Conservation (phyloP, 2,329 filamentous ascomycete species). For the Aureobasidium sp. region DNA sequence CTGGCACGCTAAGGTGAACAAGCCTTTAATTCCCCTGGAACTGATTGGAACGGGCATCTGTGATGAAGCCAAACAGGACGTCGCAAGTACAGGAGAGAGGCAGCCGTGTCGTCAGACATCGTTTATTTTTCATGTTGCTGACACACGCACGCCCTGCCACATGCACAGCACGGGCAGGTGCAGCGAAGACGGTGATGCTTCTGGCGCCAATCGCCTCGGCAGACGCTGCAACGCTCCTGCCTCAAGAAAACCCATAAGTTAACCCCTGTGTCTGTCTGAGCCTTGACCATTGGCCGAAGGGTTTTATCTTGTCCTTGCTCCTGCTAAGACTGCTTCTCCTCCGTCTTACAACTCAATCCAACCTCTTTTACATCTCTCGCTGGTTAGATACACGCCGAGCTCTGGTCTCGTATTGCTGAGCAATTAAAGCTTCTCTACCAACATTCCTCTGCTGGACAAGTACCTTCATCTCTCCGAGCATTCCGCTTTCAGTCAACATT, state of each 20-base stretch:
- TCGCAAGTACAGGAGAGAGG: constrained; percentile 6
- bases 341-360: background rate
- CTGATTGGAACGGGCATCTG: background rate
- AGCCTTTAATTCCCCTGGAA: constrained; percentile 2
- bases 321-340: background rate
- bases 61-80: background rate
- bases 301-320: background rate
- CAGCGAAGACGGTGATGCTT: constrained; percentile 1
- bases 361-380: constrained; percentile 2
- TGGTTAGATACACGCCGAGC: constrained; percentile 1
- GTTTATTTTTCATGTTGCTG: constrained; percentile 3
- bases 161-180: constrained; percentile 9
- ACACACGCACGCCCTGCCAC: constrained; percentile 1
- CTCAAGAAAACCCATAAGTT: background rate
- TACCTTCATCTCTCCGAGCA: constrained; percentile 11
- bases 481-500: constrained; percentile 11
- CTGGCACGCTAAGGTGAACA: constrained; percentile 8
- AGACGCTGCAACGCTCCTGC: constrained; percentile 8
- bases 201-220: constrained; percentile 6
- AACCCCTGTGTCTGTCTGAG: background rate
- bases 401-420: constrained; percentile 11
- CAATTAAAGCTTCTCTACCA: constrained; percentile 4
- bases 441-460: constrained; percentile 11
- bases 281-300: constrained; percentile 6
- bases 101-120: constrained; percentile 1